Percentiles rank a stretch among this genome's conserved stretches.
Evolutionary conservation across 2,329 filamentous ascomycete genomes (phyloP).

Genomic region (Pseudogymnoascus pannorum): DNA sequence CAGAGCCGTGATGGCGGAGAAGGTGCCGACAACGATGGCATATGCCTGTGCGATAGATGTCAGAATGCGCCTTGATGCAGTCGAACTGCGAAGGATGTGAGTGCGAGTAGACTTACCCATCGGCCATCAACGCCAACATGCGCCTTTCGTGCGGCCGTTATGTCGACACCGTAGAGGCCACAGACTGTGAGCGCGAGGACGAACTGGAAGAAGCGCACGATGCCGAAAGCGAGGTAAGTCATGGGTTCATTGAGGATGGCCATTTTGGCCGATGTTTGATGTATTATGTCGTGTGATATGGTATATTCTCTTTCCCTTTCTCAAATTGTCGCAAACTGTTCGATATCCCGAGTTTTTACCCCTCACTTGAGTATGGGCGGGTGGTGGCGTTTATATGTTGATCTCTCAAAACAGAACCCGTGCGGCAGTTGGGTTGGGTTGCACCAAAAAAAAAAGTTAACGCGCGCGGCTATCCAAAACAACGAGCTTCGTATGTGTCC

Average conservation of each 20-base stretch:
- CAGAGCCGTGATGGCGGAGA: constrained; percentile 57
- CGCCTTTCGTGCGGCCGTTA: constrained; percentile 46
- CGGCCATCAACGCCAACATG: constrained; percentile 51
- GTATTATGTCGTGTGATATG: not conserved
- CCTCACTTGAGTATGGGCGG: not conserved
- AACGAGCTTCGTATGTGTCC: not conserved
- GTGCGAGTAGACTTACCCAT: constrained; percentile 50
- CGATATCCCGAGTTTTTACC: not conserved
- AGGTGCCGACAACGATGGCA: constrained; percentile 60
- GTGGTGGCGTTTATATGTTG: constrained; percentile 4
- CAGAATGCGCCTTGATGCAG: not conserved
- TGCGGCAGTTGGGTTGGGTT: not conserved
- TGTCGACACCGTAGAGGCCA: constrained; percentile 68
- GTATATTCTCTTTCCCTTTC: not conserved
- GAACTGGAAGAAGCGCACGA: constrained; percentile 70
- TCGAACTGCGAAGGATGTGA: not conserved
- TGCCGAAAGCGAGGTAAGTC: constrained; percentile 48
- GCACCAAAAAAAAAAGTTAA: not conserved
- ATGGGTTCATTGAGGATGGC: constrained; percentile 19
- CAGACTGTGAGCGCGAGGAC: constrained; percentile 68
- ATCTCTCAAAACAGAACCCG: not conserved
- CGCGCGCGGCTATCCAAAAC: constrained; percentile 7
- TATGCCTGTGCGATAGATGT: constrained; percentile 45
- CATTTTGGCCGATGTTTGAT: not conserved
- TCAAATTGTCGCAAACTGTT: not conserved